Base-by-base conservation (phyloP, 805 yeast genomes). In the Saturnispora bothae region DNA sequence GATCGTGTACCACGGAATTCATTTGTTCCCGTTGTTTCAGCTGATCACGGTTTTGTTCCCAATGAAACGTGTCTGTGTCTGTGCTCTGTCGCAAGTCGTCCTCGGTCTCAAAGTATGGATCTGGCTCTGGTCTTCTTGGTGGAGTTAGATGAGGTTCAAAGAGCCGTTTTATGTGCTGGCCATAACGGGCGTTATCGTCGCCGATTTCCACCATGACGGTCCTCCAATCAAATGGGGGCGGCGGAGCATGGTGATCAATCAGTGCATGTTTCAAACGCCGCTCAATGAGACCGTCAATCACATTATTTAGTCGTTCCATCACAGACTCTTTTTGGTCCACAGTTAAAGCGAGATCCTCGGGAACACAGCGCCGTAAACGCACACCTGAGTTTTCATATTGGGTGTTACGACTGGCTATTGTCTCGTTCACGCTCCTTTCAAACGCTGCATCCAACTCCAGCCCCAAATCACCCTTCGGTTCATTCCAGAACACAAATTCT, bases 1-100 rank as follows among this genome's bases (percentile, higher is more conserved):
- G n/a, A n/a, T n/a, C n/a, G n/a, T n/a, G n/a, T n/a, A n/a, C n/a
- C n/a, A n/a, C n/a, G n/a, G n/a, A n/a, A n/a, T n/a, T n/a, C n/a
- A n/a, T n/a, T n/a, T n/a, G n/a, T n/a, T n/a, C n/a, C n/a, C n/a
- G n/a, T n/a, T n/a, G n/a, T n/a, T n/a, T n/a, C n/a, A n/a, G n/a
- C n/a, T n/a, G n/a, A n/a, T n/a, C n/a, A n/a, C 14, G 18, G 27
- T 37, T 37, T 12, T n/a, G 23, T 25, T 30, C 31, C 40, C 40
- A 37, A 10, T 21, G 28, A 20, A 18, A 18, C 7, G 20, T 16
- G 4, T 37, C 20, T 4, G 40, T 14, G 17, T 37, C 40, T 14
- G 21, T 34, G 9, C 12, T 20, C 19, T 37, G 35, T 5, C 13
- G 13, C 5, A 20, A 16, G 8, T 27, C 31, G 19, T 37, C 31